These are phyloP conservation scores for Babesia bovis DNA, from an alignment of 169 alveolate genomes.

Conservation along the genomic window DNA sequence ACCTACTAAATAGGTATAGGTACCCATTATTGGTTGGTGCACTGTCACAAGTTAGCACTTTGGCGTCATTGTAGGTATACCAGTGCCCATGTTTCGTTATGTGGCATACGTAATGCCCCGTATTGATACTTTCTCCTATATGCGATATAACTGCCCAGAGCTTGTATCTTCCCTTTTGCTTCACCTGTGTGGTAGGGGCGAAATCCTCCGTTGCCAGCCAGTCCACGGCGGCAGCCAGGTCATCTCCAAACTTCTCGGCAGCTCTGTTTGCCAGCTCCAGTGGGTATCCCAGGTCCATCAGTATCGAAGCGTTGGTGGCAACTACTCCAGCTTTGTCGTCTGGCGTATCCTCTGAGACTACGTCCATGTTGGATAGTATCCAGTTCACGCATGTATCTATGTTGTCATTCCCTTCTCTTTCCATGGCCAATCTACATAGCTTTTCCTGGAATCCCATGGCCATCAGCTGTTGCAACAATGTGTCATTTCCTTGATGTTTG, in stretches of 20 bases:
- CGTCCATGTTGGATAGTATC: slow-evolving; percentile 66
- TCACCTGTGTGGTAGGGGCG: not conserved
- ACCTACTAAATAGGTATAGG: slow-evolving; percentile 37
- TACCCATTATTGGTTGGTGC: slow-evolving; percentile 34
- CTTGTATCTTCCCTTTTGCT: slow-evolving; percentile 49
- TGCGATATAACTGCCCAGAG: slow-evolving; percentile 77
- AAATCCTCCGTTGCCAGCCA: slow-evolving; percentile 13
- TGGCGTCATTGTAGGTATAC: slow-evolving; percentile 58
- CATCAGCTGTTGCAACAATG: slow-evolving; percentile 33
- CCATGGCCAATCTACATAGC: slow-evolving; percentile 11
- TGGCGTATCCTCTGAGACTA: not conserved
- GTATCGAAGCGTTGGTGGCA: slow-evolving; percentile 9
- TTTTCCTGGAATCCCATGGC: slow-evolving; percentile 57
- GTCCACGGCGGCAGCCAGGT: slow-evolving; percentile 34
- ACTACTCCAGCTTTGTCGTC: slow-evolving; percentile 6
- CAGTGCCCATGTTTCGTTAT: slow-evolving; percentile 50
- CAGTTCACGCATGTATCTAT: slow-evolving; percentile 66
- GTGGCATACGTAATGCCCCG: slow-evolving; percentile 84
- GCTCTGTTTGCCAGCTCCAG: slow-evolving; percentile 28
- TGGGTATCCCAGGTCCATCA: slow-evolving; percentile 38
- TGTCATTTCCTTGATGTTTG: slow-evolving; percentile 1
- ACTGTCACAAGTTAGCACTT: slow-evolving; percentile 27
- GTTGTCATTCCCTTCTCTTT: slow-evolving; percentile 41
- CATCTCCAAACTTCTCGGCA: slow-evolving; percentile 30
- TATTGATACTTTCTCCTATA: slow-evolving; percentile 77